Base-by-base conservation (phyloP, 1,284 basidiomycete species). In the Leccinum griseonigrum region DNA sequence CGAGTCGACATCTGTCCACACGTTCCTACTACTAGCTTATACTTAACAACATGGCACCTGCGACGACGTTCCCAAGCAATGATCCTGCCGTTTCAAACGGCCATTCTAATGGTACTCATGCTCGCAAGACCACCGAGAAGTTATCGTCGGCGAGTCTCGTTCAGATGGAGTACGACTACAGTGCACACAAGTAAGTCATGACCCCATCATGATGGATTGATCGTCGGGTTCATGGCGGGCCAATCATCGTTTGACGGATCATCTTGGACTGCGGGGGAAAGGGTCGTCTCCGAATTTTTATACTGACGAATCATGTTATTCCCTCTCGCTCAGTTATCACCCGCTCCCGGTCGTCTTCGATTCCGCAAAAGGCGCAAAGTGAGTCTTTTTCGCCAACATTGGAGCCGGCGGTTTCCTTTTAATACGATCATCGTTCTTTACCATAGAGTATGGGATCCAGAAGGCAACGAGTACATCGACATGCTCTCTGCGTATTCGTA, bases 401-500 rank as follows among this genome's bases (percentile, higher is more conserved):
- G 67, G 11, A 54, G 61, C 34, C n/a, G 51, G 36, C n/a, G 51
- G 36, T 22, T 28, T 43, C 29, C 28, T 16, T 4, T 16, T 16
- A 9, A 43, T 66, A 22, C 22, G 22, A 22, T 22, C 22, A 22
- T 22, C 22, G 22, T 67, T 43, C 56, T 56, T 38, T 43, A 18
- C 22, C 1, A 13, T 68, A 94, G 92, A 75, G 95, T 97, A 71
- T 97, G 95, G 94, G 95, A 98, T 75, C 94, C 94, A 13, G 95
- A 98, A 81, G 95, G 94, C 65, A 87, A 84, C 58, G 92, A 94
- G 74, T 96, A 95, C 76, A 93, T 95, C 64, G 94, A 96, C 73
- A 98, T 98, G 94, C 83, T 99, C 40, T 94, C 94, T 54, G 97
- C 97, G 22, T 99, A 99, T 80, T 95, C 92, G 88, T 96, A 78